phyloP scores from a whole-genome alignment of 768 basidiomycete genomes.

The Holtermannia corniformis region DNA sequence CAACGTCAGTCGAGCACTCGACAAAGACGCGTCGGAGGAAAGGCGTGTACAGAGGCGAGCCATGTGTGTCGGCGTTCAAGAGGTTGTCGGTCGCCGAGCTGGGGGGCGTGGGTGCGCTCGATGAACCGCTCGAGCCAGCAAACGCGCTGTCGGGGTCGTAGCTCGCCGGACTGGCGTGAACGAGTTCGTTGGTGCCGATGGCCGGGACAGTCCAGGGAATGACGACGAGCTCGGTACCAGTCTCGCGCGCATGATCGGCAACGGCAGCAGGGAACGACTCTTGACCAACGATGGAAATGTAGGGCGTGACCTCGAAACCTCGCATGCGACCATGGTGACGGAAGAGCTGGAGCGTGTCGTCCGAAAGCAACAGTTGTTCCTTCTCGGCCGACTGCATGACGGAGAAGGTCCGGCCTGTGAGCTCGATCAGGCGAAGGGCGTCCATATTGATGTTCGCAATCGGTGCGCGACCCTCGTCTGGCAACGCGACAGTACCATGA shows the following conservation, averaged over 20 bases:
- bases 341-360: constrained; percentile 51
- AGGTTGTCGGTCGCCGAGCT: constrained; percentile 62
- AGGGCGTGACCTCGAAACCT: constrained; percentile 54
- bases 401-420: constrained; percentile 78
- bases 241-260: constrained; percentile 51
- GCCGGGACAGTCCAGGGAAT: constrained; percentile 61
- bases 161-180: constrained; percentile 15
- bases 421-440: constrained; percentile 77
- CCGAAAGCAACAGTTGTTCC: constrained; percentile 45
- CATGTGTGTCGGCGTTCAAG: constrained; percentile 50
- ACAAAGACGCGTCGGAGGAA: constrained; percentile 76
- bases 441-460: constrained; percentile 48
- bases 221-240: constrained; percentile 62
- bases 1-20: constrained; percentile 63
- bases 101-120: constrained; percentile 18
- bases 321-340: constrained; percentile 35
- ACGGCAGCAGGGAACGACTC: constrained; percentile 65
- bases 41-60: constrained; percentile 56
- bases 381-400: constrained; percentile 67
- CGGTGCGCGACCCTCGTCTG: constrained; percentile 1
- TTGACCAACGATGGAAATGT: constrained; percentile 64
- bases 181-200: constrained; percentile 9
- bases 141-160: constrained; percentile 6
- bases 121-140: background rate
- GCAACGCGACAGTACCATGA: constrained; percentile 9